Evolutionary conservation across 441 rosid species (phyloP).

Genomic region (Lepidium campestre): DNA sequence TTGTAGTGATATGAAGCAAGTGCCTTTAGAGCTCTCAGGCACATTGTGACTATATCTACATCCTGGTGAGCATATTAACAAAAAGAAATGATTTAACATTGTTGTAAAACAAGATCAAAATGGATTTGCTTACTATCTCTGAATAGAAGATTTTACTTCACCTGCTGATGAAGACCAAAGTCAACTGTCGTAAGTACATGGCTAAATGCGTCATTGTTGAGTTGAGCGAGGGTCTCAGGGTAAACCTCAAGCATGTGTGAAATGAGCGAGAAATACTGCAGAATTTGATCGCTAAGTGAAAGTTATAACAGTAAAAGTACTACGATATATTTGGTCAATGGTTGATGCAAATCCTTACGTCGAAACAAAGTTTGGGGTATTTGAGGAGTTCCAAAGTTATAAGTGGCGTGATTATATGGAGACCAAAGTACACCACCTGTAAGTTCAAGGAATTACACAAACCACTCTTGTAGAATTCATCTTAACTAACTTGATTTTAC

Average conservation of each 20-base stretch:
- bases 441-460: constrained; percentile 33
- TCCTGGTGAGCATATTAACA: constrained; percentile 41
- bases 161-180: constrained; percentile 96
- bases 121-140: not conserved
- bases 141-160: constrained; percentile 20
- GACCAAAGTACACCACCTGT: constrained; percentile 93
- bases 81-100: not conserved
- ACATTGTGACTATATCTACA: constrained; percentile 79
- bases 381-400: constrained; percentile 88
- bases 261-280: constrained; percentile 80
- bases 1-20: constrained; percentile 90
- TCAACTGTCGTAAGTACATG: constrained; percentile 84
- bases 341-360: constrained; percentile 51
- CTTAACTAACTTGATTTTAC: constrained; percentile 33
- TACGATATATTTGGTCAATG: not conserved
- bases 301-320: constrained; percentile 4
- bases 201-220: constrained; percentile 65
- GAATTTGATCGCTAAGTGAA: constrained; percentile 9
- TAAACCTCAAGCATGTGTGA: constrained; percentile 96
- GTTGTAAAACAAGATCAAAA: not conserved
- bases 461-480: constrained; percentile 17
- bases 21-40: constrained; percentile 81
- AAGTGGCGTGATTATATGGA: constrained; percentile 85
- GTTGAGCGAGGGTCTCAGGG: constrained; percentile 81
- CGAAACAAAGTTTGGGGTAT: constrained; percentile 96